Evolutionary conservation across 768 basidiomycete genomes (phyloP), one percentile per base, ranked within the genome.

Genomic region (Serendipita sp.): DNA sequence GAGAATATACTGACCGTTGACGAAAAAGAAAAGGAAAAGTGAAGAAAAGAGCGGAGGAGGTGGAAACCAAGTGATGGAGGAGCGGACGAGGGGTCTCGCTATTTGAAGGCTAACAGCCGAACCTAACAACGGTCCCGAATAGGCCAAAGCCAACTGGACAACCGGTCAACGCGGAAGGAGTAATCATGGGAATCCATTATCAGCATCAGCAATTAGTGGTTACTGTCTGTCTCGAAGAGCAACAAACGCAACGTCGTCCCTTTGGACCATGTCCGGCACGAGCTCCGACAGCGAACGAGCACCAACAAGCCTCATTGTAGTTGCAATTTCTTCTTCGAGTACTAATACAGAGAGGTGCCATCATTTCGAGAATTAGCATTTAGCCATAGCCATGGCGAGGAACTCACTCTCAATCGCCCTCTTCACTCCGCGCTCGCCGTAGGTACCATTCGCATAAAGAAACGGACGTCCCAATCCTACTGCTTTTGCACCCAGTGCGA

Each of bases 281-380:
- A 95, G 76, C 62, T 91, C 83, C 3, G 77, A 73, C 1, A 93
- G 71, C 44, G 74, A 80, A 50, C 78, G 76, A 43, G 81, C 89
- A 34, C 92, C 92, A 3, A 91, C 72, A 23, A 89, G 76, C 64
- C 83, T 74, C 89, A 95, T 89, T 3, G 81, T 81, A 8, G 82
- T 82, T 27, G 82, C 71, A 52, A 93, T 91, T 75, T 95, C 92
- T 48, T 82, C 82, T 69, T 86, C 77, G 60, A 95, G 72, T 43
- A 93, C 55, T 60, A 31, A n/a, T 18, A 50, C 23, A 23, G 23
- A 53, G 13, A 27, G 27, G 23, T 27, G 29, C 29, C 48, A 50
- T 16, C 16, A 50, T 1, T 18, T 18, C 1, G 48, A 50, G 18
- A 23, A 23, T 23, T 18, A 13, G 44, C 18, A 13, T 13, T 45